A percentile compares a stretch with the other conserved stretches of the same genome.
phyloP scores from a whole-genome alignment of 1,284 basidiomycete species.

The Phenoliferia sp. region DNA sequence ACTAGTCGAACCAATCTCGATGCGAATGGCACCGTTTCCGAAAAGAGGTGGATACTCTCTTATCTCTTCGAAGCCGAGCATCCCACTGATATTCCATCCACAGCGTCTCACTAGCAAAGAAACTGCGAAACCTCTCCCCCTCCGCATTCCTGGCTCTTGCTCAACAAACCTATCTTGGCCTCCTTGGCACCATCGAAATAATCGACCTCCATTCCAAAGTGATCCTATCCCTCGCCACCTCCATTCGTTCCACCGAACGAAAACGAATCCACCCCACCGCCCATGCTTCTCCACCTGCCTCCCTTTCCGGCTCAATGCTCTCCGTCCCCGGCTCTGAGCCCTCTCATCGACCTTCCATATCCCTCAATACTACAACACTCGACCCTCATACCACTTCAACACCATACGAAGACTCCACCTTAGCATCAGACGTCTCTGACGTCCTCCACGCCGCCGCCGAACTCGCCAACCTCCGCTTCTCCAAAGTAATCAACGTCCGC shows the following conservation, averaged over 20 bases:
- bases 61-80: constrained; percentile 29
- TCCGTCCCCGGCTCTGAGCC: constrained; percentile 8
- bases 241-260: not conserved
- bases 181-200: constrained; percentile 66
- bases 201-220: constrained; percentile 62
- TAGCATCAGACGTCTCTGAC: constrained; percentile 56
- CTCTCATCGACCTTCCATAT: not conserved
- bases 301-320: not conserved
- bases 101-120: constrained; percentile 52
- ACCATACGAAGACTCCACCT: constrained; percentile 8
- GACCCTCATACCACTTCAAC: constrained; percentile 2
- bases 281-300: not conserved
- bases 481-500: constrained; percentile 70
- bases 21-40: constrained; percentile 34
- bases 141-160: constrained; percentile 62
- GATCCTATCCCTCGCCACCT: constrained; percentile 56
- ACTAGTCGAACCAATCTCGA: too few species aligned
- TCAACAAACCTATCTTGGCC: constrained; percentile 58
- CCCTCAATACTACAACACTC: not conserved
- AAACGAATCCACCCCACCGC: not conserved
- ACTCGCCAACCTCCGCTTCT: constrained; percentile 71
- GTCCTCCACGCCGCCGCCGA: constrained; percentile 74
- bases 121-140: constrained; percentile 65
- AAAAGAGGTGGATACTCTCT: constrained; percentile 43
- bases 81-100: constrained; percentile 4